These are phyloP conservation scores for Xylaria flabelliformis DNA, from an alignment of 495 filamentous ascomycete genomes.

Conservation along the genomic window DNA sequence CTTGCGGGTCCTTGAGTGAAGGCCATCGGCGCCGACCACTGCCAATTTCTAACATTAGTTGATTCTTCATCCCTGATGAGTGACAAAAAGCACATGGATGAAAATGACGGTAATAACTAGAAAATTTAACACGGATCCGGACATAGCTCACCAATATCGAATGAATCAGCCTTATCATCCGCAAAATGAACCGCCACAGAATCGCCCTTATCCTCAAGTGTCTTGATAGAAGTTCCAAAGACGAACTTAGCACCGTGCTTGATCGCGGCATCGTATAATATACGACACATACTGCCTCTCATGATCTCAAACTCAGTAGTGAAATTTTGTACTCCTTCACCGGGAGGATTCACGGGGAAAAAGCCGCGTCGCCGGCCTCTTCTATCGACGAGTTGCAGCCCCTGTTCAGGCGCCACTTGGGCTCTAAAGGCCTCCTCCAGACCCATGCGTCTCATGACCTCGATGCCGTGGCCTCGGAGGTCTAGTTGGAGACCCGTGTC, in stretches of 20 bases:
- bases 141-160: slow-evolving; percentile 44
- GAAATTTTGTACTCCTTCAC: slow-evolving; percentile 51
- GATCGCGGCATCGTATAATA: slow-evolving; percentile 53
- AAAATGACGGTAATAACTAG: background rate
- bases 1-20: slow-evolving; percentile 49
- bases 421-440: slow-evolving; percentile 53
- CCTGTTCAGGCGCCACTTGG: slow-evolving; percentile 47
- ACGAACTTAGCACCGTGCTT: slow-evolving; percentile 49
- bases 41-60: background rate
- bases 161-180: slow-evolving; percentile 42
- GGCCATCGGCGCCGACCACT: slow-evolving; percentile 58
- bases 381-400: slow-evolving; percentile 50
- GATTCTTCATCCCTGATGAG: background rate
- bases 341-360: slow-evolving; percentile 47
- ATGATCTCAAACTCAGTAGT: slow-evolving; percentile 63
- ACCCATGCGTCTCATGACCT: slow-evolving; percentile 59
- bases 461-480: slow-evolving; percentile 53
- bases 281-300: slow-evolving; percentile 53
- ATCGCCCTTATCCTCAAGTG: slow-evolving; percentile 34
- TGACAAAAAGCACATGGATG: too few species aligned
- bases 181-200: slow-evolving; percentile 49
- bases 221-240: slow-evolving; percentile 47
- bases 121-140: too few species aligned
- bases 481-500: slow-evolving; percentile 60
- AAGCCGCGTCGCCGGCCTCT: slow-evolving; percentile 48